Evolutionary conservation across 2,329 filamentous ascomycete genomes (phyloP).

Genomic region (Colletotrichum lupini): DNA sequence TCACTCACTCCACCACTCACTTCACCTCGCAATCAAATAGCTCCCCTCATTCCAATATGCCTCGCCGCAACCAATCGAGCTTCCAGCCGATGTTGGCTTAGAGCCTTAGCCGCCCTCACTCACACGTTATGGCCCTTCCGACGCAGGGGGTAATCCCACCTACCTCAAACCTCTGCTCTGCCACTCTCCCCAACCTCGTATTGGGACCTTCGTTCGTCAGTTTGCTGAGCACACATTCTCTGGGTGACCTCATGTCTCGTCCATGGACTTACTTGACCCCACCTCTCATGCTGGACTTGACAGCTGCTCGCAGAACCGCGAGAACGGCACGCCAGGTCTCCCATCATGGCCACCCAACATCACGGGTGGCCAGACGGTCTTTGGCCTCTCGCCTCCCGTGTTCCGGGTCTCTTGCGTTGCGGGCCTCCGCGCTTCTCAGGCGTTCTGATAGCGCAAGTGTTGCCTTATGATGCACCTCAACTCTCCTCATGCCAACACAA

Average conservation of each 20-base stretch:
- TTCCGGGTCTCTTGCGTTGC: conserved; percentile 10
- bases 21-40: background rate
- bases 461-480: conserved; percentile 4
- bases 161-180: background rate
- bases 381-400: conserved; percentile 5
- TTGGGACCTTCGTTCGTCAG: conserved; percentile 5
- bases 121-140: conserved; percentile 4
- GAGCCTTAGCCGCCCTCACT: conserved; percentile 24
- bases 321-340: conserved; percentile 28
- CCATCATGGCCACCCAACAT: conserved; percentile 7
- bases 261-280: background rate
- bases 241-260: conserved; percentile 5
- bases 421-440: conserved; percentile 18
- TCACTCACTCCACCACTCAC: no score
- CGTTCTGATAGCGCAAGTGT: background rate
- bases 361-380: conserved; percentile 22
- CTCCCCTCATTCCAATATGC: conserved; percentile 8
- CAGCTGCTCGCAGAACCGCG: background rate
- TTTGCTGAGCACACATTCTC: background rate
- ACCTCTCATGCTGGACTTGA: background rate
- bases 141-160: conserved; percentile 4
- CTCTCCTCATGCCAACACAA: background rate
- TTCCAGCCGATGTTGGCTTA: conserved; percentile 1
- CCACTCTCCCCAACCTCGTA: conserved; percentile 11
- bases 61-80: background rate